phyloP scores from a whole-genome alignment of 164 flowering plant species.

The Stephania yunnanensis region DNA sequence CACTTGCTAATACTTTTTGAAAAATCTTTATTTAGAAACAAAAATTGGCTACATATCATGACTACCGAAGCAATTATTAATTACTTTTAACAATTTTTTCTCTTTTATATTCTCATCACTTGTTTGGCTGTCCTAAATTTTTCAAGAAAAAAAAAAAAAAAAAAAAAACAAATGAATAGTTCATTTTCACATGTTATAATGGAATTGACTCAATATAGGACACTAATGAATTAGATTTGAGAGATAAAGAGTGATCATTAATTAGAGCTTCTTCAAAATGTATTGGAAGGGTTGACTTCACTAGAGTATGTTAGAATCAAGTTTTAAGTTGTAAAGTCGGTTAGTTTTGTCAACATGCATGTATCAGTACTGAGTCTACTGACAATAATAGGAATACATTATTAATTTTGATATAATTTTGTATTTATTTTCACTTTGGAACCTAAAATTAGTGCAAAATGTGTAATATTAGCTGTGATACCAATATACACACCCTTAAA shows the following conservation, averaged over 20 bases:
- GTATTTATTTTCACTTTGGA: neutral
- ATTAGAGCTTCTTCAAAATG: neutral
- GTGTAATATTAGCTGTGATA: slow-evolving; percentile 3
- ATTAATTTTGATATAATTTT: neutral
- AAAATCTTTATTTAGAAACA: too few species aligned
- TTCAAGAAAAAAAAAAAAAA: too few species aligned
- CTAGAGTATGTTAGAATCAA: neutral
- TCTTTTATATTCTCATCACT: too few species aligned
- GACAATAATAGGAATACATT: slow-evolving; percentile 5
- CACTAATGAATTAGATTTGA: too few species aligned
- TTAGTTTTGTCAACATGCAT: neutral
- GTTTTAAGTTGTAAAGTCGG: neutral
- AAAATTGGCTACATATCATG: too few species aligned
- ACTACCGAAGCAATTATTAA: too few species aligned
- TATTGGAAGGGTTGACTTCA: neutral
- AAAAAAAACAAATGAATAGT: too few species aligned
- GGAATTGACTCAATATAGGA: too few species aligned
- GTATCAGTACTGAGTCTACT: neutral
- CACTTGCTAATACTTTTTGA: too few species aligned
- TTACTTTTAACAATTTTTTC: too few species aligned
- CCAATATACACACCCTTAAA: neutral
- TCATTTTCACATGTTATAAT: too few species aligned
- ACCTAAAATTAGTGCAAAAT: neutral
- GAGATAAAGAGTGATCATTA: neutral
- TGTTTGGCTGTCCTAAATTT: too few species aligned